Evolutionary conservation across 352 stramenopile genomes (phyloP).

Genomic region (Globisporangium nodosum): DNA sequence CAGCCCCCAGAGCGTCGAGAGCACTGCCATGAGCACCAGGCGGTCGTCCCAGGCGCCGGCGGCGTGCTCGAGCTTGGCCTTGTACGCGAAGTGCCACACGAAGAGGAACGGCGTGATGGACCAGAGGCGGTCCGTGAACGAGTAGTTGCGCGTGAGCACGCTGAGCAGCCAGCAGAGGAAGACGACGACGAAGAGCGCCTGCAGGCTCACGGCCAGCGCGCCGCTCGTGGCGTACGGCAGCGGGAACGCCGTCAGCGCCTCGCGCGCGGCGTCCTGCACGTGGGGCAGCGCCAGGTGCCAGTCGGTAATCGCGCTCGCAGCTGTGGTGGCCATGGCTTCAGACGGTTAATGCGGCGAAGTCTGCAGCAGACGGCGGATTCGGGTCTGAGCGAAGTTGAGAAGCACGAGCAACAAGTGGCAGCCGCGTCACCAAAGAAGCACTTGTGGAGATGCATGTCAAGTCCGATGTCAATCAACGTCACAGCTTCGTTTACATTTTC

Average conservation of each 20-base stretch:
- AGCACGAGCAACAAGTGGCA: not conserved
- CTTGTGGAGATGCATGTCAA: not conserved
- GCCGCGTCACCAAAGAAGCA: too few species aligned
- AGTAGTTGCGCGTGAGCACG: slow-evolving; percentile 84
- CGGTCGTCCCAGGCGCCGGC: slow-evolving; percentile 43
- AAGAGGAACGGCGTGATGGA: slow-evolving; percentile 86
- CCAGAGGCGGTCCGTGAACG: slow-evolving; percentile 92
- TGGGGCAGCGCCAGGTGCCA: slow-evolving; percentile 28
- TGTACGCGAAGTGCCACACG: slow-evolving; percentile 71
- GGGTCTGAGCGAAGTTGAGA: not conserved
- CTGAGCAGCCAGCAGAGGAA: slow-evolving; percentile 54
- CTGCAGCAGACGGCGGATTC: not conserved
- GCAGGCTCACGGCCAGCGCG: slow-evolving; percentile 37
- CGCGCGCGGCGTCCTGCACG: slow-evolving; percentile 20
- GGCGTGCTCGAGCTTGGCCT: slow-evolving; percentile 50
- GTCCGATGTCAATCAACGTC: not conserved
- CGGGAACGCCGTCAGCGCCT: slow-evolving; percentile 27
- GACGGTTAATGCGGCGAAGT: not conserved
- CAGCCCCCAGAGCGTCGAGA: slow-evolving; percentile 84
- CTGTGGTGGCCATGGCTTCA: not conserved
- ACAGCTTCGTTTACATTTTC: not conserved
- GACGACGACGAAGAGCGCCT: slow-evolving; percentile 36
- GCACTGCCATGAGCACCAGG: slow-evolving; percentile 67
- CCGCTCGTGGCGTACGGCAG: slow-evolving; percentile 33
- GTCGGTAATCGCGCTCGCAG: slow-evolving; percentile 15